Percentiles rank a stretch among this genome's conserved stretches.
Evolutionary conservation across 2,329 filamentous ascomycete genomes (phyloP).

Genomic region (Phaeophleospora eucalypticola): DNA sequence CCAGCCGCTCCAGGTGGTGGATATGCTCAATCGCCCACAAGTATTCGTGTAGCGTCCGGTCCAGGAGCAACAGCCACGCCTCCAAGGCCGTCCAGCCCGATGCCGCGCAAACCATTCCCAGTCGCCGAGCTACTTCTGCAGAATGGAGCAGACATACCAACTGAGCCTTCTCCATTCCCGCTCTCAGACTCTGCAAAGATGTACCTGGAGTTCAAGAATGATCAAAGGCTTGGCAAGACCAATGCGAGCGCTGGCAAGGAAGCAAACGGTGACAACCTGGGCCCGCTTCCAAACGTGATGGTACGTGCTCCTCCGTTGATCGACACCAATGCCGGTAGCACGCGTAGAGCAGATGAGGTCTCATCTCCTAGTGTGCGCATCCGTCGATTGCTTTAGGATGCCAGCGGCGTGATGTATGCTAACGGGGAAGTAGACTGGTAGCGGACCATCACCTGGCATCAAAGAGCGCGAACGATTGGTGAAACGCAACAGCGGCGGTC

Average conservation of each 20-base stretch:
- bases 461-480: constrained; percentile 26
- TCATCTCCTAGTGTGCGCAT: background rate
- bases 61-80: constrained; percentile 21
- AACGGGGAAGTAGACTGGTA: constrained; percentile 1
- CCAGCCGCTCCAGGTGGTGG: constrained; percentile 65
- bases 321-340: background rate
- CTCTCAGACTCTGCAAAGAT: constrained; percentile 73
- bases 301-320: background rate
- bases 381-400: background rate
- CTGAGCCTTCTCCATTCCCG: constrained; percentile 71
- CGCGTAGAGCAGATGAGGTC: background rate
- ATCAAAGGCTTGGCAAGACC: constrained; percentile 39
- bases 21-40: constrained; percentile 35
- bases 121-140: constrained; percentile 88
- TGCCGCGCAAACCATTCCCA: constrained; percentile 61
- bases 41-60: constrained; percentile 25
- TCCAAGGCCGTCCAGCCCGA: constrained; percentile 34
- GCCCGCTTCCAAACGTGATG: constrained; percentile 47
- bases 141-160: constrained; percentile 86
- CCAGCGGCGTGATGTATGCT: background rate
- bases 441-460: constrained; percentile 10
- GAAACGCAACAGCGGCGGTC: constrained; percentile 25
- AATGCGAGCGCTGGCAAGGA: constrained; percentile 25
- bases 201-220: constrained; percentile 77
- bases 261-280: constrained; percentile 52